A percentile compares a stretch with the other conserved stretches of the same genome.
These are phyloP conservation scores for Metarhizium sp. DNA, from an alignment of 2,329 filamentous ascomycete species.

Conservation along the genomic window DNA sequence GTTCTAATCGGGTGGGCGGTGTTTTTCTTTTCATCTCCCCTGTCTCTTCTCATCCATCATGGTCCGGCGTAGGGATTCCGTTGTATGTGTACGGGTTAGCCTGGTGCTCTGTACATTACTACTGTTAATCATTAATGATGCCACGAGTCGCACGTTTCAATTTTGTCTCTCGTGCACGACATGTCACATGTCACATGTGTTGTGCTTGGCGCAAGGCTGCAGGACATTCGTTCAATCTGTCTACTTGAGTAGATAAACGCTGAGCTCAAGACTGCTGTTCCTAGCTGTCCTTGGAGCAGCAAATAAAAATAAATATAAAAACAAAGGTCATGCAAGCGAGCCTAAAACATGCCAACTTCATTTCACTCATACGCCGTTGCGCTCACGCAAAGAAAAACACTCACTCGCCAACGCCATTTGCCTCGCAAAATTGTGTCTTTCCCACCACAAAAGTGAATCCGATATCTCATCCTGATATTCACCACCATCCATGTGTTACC, in stretches of 20 bases:
- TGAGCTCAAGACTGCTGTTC: background rate
- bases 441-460: background rate
- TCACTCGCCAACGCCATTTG: background rate
- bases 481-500: background rate
- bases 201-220: background rate
- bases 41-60: too few relatives aligned
- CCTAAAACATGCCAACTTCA: background rate
- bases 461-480: background rate
- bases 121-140: background rate
- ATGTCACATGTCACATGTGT: background rate
- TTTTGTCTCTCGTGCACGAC: background rate
- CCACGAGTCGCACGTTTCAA: background rate
- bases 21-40: too few relatives aligned
- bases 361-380: background rate
- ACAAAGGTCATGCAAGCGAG: background rate
- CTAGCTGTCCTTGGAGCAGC: background rate
- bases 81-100: too few relatives aligned
- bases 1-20: background rate
- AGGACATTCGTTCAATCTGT: slow-evolving; percentile 2
- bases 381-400: background rate
- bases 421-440: background rate
- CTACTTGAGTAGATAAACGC: background rate
- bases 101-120: background rate
- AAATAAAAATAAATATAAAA: background rate
- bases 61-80: too few relatives aligned